Conservation (phyloP, 2,329 filamentous ascomycete species). For the Drechslerella dactyloides region DNA sequence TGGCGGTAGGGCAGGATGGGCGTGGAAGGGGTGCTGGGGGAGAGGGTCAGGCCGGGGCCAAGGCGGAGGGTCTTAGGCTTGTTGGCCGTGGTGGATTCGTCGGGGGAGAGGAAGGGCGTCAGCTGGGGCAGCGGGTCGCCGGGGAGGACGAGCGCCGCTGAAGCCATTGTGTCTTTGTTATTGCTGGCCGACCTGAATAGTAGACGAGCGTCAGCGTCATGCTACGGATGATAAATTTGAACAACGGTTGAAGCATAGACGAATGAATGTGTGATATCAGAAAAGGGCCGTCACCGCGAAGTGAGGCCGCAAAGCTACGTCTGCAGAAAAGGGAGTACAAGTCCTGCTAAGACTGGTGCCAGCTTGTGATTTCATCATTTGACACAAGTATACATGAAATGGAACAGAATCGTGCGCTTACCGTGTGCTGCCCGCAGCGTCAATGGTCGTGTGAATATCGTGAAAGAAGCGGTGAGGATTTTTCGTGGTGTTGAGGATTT, state of each 20-base stretch:
- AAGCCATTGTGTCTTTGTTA: no score
- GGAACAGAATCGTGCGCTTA: conserved; percentile 14
- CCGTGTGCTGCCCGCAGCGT: conserved; percentile 42
- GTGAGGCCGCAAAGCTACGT: conserved; percentile 50
- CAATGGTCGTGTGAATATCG: conserved; percentile 46
- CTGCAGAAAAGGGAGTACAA: conserved; percentile 51
- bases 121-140: conserved; percentile 43
- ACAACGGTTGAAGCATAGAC: no score
- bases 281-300: conserved; percentile 48
- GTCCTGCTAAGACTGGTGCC: conserved; percentile 51
- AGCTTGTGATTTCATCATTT: conserved; percentile 50
- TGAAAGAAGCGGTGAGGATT: conserved; percentile 14
- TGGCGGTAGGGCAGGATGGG: conserved; percentile 43
- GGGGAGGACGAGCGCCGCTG: conserved; percentile 34
- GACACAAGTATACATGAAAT: not conserved
- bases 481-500: conserved; percentile 40
- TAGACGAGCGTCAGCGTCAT: no score
- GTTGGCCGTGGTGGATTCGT: not conserved
- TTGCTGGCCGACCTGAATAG: no score
- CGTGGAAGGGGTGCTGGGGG: conserved; percentile 34
- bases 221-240: no score
- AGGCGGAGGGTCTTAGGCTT: conserved; percentile 41
- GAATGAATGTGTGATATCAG: conserved; percentile 23
- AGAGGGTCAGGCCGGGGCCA: conserved; percentile 38
- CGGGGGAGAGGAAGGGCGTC: conserved; percentile 21